Base-by-base conservation (phyloP, 2,329 filamentous ascomycete species). In the Akanthomyces uredinophilus region DNA sequence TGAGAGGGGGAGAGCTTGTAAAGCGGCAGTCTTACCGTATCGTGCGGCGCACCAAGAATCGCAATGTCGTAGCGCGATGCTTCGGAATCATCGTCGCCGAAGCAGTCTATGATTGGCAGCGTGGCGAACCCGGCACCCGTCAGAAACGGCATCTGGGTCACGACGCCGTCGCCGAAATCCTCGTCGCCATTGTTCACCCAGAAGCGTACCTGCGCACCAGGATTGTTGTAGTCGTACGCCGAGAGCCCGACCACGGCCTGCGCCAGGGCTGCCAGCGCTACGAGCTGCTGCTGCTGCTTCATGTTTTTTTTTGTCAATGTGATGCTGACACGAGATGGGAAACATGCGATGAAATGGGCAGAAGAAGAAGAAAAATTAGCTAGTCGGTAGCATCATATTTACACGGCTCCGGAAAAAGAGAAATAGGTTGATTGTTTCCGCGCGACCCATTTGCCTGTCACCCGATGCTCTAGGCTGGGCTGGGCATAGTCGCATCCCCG, bases 1-100 rank as follows among this genome's bases (percentile, higher is more conserved):
- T 4, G 27, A 2, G 27, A 29, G n/a, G n/a, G n/a, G n/a, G 27
- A 29, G 27, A 2, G 27, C 27, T 29, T 8, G n/a, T 32, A 20
- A 52, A 37, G 22, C 20, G 16, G 29, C n/a, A 14, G 41, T 65
- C 68, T 27, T 10, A 71, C 70, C 6, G 69, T 71, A 37, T 72
- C 70, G 62, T 70, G 68, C 7, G 69, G 69, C 4, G 70, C 70
- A 4, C 70, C 70, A 8, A 72, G 65, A 39, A 72, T 64, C 29
- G 69, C 70, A 64, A 72, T 70, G 43, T 72, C 70, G 29, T 68
- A 72, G 29, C 62, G 43, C 16, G 32, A 53, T 20, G 61, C 63
- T 0, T 58, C 57, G 13, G 54, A 60, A 0, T 62, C 61, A 3
- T 66, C 64, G 2, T 67, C 54, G 4, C 62, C 58, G 47, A 70